phyloP scores from a whole-genome alignment of 2,329 filamentous ascomycete species.

The Neurospora sp. region DNA sequence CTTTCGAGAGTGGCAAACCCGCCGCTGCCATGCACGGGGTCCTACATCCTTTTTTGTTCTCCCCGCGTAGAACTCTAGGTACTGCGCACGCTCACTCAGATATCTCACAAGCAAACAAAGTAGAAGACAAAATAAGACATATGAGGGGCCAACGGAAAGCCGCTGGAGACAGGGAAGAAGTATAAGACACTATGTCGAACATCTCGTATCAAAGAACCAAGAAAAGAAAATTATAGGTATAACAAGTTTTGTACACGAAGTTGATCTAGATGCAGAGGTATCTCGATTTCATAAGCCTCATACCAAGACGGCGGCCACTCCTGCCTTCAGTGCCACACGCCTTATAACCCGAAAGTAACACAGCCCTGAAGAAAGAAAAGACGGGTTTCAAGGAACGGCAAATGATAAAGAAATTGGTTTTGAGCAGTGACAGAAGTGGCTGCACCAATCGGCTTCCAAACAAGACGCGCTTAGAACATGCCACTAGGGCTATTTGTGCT shows the following conservation, averaged over 20 bases:
- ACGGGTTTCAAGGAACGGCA: conserved; percentile 1
- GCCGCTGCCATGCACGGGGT: not conserved
- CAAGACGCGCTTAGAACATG: conserved; percentile 21
- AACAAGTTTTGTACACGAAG: conserved; percentile 12
- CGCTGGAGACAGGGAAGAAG: not conserved
- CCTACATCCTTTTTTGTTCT: not conserved
- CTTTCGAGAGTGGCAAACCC: not conserved
- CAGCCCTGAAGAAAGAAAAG: conserved; percentile 5
- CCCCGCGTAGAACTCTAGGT: not conserved
- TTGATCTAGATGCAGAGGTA: conserved; percentile 14
- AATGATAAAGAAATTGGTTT: conserved; percentile 1
- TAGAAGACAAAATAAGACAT: not conserved
- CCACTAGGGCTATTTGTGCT: conserved; percentile 24
- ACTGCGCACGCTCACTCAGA: not conserved
- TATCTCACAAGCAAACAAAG: not conserved
- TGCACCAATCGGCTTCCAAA: not conserved
- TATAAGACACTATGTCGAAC: not conserved
- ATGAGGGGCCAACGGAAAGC: not conserved
- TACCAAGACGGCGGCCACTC: conserved; percentile 5
- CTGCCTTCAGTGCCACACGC: conserved; percentile 2
- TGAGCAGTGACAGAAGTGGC: not conserved
- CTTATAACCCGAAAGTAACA: not conserved
- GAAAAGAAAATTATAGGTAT: conserved; percentile 4
- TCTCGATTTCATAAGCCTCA: conserved; percentile 20
- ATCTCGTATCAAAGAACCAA: not conserved